Percentiles rank a stretch among this genome's conserved stretches.
Conservation (phyloP, 495 filamentous ascomycete genomes). For the Tuber melanosporum region DNA sequence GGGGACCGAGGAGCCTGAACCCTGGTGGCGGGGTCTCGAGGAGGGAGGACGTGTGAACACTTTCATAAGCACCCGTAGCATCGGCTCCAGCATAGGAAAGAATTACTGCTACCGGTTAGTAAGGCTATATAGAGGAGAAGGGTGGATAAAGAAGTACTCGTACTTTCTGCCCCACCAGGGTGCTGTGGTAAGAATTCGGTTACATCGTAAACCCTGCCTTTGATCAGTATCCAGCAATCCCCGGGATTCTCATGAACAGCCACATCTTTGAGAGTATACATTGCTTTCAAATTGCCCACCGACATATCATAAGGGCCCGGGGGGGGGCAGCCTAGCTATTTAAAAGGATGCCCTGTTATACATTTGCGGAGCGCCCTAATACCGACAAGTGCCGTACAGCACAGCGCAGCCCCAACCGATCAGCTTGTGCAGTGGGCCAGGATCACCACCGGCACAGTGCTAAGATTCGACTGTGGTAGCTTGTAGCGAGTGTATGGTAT, state of each 20-base stretch:
- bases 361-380: neutral
- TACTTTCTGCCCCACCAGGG: slow-evolving; percentile 55
- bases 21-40: slow-evolving; percentile 51
- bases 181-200: slow-evolving; percentile 59
- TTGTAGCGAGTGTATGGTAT: too few species aligned
- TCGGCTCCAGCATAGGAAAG: slow-evolving; percentile 66
- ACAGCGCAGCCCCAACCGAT: too few species aligned
- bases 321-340: neutral
- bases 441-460: too few species aligned
- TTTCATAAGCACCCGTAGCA: slow-evolving; percentile 62
- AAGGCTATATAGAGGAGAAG: slow-evolving; percentile 7
- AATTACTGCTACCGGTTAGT: slow-evolving; percentile 48
- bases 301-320: neutral
- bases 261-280: slow-evolving; percentile 44
- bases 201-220: slow-evolving; percentile 70
- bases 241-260: slow-evolving; percentile 55
- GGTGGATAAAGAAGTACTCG: slow-evolving; percentile 2
- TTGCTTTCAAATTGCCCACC: neutral
- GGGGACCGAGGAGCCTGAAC: slow-evolving; percentile 53
- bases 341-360: neutral
- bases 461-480: too few species aligned
- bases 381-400: neutral
- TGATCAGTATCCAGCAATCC: slow-evolving; percentile 72
- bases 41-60: slow-evolving; percentile 60
- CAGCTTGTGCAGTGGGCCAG: too few species aligned